phyloP scores from a whole-genome alignment of 2,329 filamentous ascomycete genomes.

The Cladophialophora exuberans region DNA sequence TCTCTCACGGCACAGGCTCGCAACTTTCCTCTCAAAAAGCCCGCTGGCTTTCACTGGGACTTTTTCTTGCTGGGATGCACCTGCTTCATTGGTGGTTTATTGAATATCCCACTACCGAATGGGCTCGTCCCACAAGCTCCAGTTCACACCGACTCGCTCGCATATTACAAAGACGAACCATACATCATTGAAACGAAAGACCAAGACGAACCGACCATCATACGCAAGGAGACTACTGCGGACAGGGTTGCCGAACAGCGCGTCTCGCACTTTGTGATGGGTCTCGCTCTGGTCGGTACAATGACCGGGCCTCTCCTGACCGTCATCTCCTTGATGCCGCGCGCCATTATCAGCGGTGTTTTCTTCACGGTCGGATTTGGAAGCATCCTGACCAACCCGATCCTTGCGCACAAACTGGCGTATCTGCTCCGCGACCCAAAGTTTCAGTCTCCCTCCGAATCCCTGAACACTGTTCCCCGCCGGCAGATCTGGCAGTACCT shows the following conservation, averaged over 20 bases:
- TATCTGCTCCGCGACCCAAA: constrained; percentile 53
- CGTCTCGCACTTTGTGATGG: constrained; percentile 59
- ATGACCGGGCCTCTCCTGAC: constrained; percentile 60
- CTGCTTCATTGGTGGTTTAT: constrained; percentile 58
- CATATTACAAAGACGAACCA: constrained; percentile 44
- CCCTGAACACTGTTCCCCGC: constrained; percentile 48
- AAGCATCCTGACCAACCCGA: constrained; percentile 57
- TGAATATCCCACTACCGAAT: constrained; percentile 62
- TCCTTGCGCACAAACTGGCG: constrained; percentile 52
- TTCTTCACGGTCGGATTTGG: constrained; percentile 62
- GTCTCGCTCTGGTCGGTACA: constrained; percentile 57
- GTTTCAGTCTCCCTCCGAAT: constrained; percentile 54
- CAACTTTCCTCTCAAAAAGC: constrained; percentile 60
- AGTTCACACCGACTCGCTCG: constrained; percentile 61
- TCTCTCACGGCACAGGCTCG: constrained; percentile 58
- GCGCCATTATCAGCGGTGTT: constrained; percentile 58
- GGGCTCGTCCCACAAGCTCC: constrained; percentile 62
- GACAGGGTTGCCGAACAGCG: constrained; percentile 60
- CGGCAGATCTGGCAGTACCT: constrained; percentile 56
- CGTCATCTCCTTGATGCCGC: constrained; percentile 58
- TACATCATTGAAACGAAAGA: constrained; percentile 48
- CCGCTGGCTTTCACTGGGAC: constrained; percentile 65
- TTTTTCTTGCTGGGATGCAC: constrained; percentile 62
- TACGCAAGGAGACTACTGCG: constrained; percentile 48
- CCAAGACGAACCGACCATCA: constrained; percentile 46